Percentiles rank a stretch among this genome's conserved stretches.
phyloP scores from a whole-genome alignment of 768 basidiomycete genomes.

The Mycena albidolilacea region DNA sequence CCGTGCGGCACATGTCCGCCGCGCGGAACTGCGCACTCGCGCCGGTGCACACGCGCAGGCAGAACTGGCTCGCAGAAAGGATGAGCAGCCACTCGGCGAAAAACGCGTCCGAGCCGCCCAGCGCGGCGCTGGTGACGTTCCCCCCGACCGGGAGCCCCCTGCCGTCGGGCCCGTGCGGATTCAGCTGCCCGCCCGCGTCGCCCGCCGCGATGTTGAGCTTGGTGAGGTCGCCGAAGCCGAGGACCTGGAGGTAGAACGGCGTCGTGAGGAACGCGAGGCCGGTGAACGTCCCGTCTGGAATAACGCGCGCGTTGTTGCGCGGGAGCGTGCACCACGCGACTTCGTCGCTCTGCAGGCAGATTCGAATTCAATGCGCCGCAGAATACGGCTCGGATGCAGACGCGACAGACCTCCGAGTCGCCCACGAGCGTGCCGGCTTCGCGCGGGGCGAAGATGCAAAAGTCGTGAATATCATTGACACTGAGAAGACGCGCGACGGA shows the following conservation, averaged over 20 bases:
- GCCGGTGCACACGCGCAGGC: too few species aligned
- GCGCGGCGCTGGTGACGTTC: too few species aligned
- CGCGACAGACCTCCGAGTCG: too few species aligned
- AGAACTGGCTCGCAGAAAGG: too few species aligned
- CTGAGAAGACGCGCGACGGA: slow-evolving; percentile 56
- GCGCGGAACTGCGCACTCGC: too few species aligned
- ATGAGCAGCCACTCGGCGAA: too few species aligned
- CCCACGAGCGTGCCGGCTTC: background rate
- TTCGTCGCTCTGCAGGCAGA: slow-evolving; percentile 50
- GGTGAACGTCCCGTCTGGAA: slow-evolving; percentile 60
- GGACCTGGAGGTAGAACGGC: slow-evolving; percentile 59
- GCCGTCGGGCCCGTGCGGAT: slow-evolving; percentile 53
- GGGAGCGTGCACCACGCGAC: slow-evolving; percentile 63
- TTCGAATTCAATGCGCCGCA: too few species aligned
- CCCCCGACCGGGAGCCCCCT: too few species aligned
- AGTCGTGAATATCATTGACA: slow-evolving; percentile 60
- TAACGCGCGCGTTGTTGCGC: slow-evolving; percentile 40
- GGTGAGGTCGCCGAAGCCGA: slow-evolving; percentile 60
- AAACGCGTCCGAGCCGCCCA: too few species aligned
- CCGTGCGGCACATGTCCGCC: too few species aligned
- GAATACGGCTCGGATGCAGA: background rate
- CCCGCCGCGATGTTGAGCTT: slow-evolving; percentile 55
- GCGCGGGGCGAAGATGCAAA: slow-evolving; percentile 61
- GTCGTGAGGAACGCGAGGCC: slow-evolving; percentile 61
- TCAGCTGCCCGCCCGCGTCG: slow-evolving; percentile 62